Evolutionary conservation across 2,329 filamentous ascomycete genomes (phyloP), one percentile per base, ranked within the genome.

Genomic region (Conoideocrella luteorostrata): DNA sequence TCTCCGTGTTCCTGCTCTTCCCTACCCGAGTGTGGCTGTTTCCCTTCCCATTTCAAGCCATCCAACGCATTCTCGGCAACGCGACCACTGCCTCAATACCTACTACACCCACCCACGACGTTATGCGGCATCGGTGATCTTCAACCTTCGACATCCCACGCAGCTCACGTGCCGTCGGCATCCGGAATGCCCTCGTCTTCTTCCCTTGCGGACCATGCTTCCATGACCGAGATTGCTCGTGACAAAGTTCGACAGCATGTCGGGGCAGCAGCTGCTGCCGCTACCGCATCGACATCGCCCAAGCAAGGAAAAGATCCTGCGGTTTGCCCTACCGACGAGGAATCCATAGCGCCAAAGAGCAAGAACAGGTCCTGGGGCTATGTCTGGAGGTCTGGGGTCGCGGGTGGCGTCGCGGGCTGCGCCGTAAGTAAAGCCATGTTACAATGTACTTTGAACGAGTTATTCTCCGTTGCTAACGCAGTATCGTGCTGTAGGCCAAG

Each of bases 321-420:
- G 29, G 57, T 76, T 47, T 74, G 66, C 54, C 69, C 71, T 15
- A 72, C 72, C 35, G 72, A 76, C 57, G 67, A 77, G 52, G 70
- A 75, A 49, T 66, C 60, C 30, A 46, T 52, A 15, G 52, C 72
- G 54, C 61, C 73, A 22, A 64, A 68, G 52, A 59, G 64, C 49
- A 70, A 70, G 51, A 74, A 74, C 55, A 80, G 84, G 60, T 93
- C 83, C 60, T 69, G 85, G 51, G 86, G 95, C 55, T 97, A 97
- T 66, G 70, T 93, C 34, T 74, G 88, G 66, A 80, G 87, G 55
- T 93, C 86, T 49, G 88, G 87, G 26, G 68, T 95, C 24, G 91
- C 93, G 2, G 93, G 93, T 38, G 93, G 93, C 13, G 53, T 96
- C 47, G 93, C 93, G 42, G 93, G 91, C 52, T 95, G 89, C 69